Conservation (phyloP, 2,329 filamentous ascomycete species). For the Onygenales sp. region DNA sequence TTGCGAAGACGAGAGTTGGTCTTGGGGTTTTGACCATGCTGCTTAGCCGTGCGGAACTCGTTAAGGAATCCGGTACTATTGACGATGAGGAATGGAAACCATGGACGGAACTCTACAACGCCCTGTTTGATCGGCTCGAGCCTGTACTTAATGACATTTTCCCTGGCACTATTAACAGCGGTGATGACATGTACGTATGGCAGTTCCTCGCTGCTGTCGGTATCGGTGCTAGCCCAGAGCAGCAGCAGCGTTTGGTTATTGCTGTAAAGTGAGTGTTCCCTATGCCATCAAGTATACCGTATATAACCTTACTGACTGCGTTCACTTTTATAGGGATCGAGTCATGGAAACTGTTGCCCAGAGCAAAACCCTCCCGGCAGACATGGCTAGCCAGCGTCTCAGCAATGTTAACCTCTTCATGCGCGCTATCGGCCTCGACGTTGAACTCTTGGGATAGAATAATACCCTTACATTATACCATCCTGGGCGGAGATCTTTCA, state of each 20-base stretch:
- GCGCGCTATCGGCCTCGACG: constrained; percentile 96
- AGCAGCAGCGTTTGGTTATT: constrained; percentile 88
- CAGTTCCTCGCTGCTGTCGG: constrained; percentile 94
- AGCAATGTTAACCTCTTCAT: constrained; percentile 97
- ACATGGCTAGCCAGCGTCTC: constrained; percentile 73
- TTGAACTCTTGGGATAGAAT: constrained; percentile 59
- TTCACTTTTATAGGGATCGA: constrained; percentile 49
- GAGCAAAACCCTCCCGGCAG: constrained; percentile 77
- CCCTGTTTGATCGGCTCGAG: constrained; percentile 79
- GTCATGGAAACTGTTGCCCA: constrained; percentile 91
- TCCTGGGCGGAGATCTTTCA: background rate
- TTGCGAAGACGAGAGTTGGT: constrained; percentile 79
- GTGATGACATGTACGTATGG: constrained; percentile 95
- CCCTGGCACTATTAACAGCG: constrained; percentile 79
- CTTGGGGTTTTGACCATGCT: constrained; percentile 88
- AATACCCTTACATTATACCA: background rate
- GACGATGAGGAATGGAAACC: constrained; percentile 67
- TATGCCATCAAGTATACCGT: background rate
- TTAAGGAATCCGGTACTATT: constrained; percentile 69
- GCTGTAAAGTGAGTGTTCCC: constrained; percentile 63
- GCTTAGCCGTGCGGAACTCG: constrained; percentile 82
- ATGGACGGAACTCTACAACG: constrained; percentile 76
- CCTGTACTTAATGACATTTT: constrained; percentile 77
- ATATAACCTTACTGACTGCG: constrained; percentile 7
- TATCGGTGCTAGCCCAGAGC: constrained; percentile 83